phyloP scores from a whole-genome alignment of 805 yeast genomes.

The Candida berthetii region DNA sequence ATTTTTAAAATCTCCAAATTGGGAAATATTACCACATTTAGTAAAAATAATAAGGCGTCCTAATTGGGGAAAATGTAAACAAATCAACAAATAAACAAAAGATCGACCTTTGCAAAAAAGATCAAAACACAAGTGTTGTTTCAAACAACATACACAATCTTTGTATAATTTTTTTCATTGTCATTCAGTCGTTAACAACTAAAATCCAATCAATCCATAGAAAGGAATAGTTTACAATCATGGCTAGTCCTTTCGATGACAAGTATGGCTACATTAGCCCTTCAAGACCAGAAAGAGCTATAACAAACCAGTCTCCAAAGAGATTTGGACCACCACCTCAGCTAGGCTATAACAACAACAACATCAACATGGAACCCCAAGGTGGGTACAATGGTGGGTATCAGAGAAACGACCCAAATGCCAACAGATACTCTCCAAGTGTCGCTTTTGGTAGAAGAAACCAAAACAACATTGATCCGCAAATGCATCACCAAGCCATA shows the following conservation, averaged over 20 bases:
- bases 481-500: neutral
- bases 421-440: conserved; percentile 35
- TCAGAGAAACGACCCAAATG: neutral
- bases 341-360: neutral
- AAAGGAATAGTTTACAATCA: conserved; percentile 1
- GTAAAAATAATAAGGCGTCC: conserved; percentile 2
- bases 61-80: conserved; percentile 17
- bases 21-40: neutral
- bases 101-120: neutral
- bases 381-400: too few species aligned
- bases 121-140: neutral
- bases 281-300: conserved; percentile 16
- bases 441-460: conserved; percentile 29
- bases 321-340: conserved; percentile 2
- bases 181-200: too few species aligned
- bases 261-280: conserved; percentile 12
- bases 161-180: too few species aligned
- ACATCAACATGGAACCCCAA: neutral
- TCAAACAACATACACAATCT: too few species aligned
- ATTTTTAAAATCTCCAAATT: neutral
- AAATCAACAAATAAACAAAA: conserved; percentile 2
- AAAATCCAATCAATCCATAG: too few species aligned
- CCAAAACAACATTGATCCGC: conserved; percentile 6
- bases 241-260: conserved; percentile 24
- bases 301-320: conserved; percentile 15